Evolutionary conservation across 345 rosid species (phyloP), one percentile per base, ranked within the genome.

Genomic region (Gossypium longicalyx): DNA sequence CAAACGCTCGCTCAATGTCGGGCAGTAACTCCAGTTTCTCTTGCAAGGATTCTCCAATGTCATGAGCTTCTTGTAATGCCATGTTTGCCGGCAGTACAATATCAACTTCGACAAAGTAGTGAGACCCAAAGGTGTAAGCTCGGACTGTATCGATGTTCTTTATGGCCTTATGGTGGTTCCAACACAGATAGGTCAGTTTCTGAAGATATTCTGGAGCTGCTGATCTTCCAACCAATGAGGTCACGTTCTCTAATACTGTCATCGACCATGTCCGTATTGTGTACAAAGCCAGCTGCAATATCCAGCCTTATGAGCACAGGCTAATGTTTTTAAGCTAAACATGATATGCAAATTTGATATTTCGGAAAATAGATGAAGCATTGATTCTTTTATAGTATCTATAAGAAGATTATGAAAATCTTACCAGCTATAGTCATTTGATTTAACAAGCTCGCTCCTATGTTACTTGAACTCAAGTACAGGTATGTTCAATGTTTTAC

Each of bases 61-160:
- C 97, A 27, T 95, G 99, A 61, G 99, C 99, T 83, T 81, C 89
- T 81, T 86, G 99, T 81, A 95, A 81, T 64, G 90, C 92, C 99
- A 93, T 95, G 67, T 77, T 81, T 43, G 94, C 88, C 0, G 99
- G 98, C 56, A 95, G 85, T 57, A 95, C 98, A 1, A 95, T 93
- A 79, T 95, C 99, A 43, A 95, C 99, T 82, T 95, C 99, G 4
- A 95, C 99, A 72, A 95, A 95, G 83, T 93, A 95, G 82, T 95
- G 97, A 58, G 98, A 93, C 5, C 99, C 99, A 23, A 95, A 95
- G 17, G 98, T 95, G 85, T 95, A 95, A 11, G 98, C 99, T 48
- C 99, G 86, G 74, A 95, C 97, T 0, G 99, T 95, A 34, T 95
- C 99, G 0, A 95, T 95, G 74, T 95, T 96, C 72, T 91, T 86